These are phyloP conservation scores for Calonectria fujianensis DNA, from an alignment of 2,329 filamentous ascomycete species.

Conservation along the genomic window DNA sequence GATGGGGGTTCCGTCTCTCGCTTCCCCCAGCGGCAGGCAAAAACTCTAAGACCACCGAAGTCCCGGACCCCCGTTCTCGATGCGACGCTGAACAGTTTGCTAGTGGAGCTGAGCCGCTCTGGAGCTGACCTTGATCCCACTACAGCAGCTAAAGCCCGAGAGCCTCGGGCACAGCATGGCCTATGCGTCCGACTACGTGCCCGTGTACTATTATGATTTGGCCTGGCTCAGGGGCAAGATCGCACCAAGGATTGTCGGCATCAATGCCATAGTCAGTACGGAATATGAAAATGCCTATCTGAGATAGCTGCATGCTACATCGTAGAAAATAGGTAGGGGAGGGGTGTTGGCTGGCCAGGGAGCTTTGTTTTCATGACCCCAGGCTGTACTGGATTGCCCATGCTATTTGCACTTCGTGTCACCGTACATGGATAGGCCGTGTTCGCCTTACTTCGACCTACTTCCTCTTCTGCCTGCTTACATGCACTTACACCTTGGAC, in stretches of 20 bases:
- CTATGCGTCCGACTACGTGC: conserved; percentile 16
- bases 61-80: conserved; percentile 13
- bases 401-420: conserved; percentile 25
- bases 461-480: conserved; percentile 9
- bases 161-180: conserved; percentile 21
- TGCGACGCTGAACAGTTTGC: conserved; percentile 33
- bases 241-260: conserved; percentile 27
- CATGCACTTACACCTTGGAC: conserved; percentile 29
- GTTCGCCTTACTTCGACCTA: conserved; percentile 3
- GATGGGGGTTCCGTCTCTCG: conserved; percentile 24
- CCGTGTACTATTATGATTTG: conserved; percentile 18
- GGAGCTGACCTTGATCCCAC: conserved; percentile 26
- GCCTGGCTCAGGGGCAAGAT: conserved; percentile 24
- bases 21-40: conserved; percentile 47
- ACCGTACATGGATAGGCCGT: conserved; percentile 2
- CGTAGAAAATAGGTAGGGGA: conserved; percentile 3
- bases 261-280: conserved; percentile 26
- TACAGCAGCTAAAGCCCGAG: conserved; percentile 20
- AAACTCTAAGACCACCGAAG: conserved; percentile 6
- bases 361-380: conserved; percentile 19
- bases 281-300: conserved; percentile 35
- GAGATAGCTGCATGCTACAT: conserved; percentile 36
- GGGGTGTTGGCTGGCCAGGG: conserved; percentile 37
- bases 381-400: conserved; percentile 12
- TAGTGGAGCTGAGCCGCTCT: conserved; percentile 22